Evolutionary conservation across 176 grass and related monocot species (phyloP).

Genomic region (Oryza meridionalis): DNA sequence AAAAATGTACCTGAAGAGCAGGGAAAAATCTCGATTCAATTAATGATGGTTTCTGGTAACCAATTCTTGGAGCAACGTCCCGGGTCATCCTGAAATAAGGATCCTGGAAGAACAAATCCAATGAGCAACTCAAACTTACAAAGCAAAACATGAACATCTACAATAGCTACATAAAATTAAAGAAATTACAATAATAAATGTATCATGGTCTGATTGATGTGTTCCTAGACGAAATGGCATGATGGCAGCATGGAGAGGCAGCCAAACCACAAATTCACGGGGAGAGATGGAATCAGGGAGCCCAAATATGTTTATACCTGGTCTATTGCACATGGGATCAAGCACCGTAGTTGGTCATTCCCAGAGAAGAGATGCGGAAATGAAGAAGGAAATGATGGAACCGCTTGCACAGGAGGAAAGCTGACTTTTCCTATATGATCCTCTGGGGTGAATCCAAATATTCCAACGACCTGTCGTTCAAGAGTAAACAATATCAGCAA

Average conservation of each 20-base stretch:
- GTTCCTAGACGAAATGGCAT: not conserved
- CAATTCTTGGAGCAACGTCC: constrained; percentile 97
- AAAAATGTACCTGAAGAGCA: constrained; percentile 85
- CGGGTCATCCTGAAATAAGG: constrained; percentile 99
- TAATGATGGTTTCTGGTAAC: constrained; percentile 87
- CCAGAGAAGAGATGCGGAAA: constrained; percentile 88
- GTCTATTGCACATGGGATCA: constrained; percentile 97
- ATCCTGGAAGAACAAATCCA: constrained; percentile 58
- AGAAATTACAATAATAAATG: constrained; percentile 23
- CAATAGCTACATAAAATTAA: not conserved
- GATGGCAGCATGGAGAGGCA: not conserved
- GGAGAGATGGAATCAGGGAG: not conserved
- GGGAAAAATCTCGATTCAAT: constrained; percentile 98
- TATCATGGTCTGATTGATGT: not conserved
- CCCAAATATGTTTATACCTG: constrained; percentile 63
- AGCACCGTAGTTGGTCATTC: constrained; percentile 78
- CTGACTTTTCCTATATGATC: constrained; percentile 92
- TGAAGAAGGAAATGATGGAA: constrained; percentile 91
- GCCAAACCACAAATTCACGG: not conserved
- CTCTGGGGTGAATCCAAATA: constrained; percentile 92
- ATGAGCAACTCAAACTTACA: not conserved
- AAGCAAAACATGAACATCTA: constrained; percentile 21
- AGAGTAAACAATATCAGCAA: constrained; percentile 24
- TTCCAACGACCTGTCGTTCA: constrained; percentile 68
- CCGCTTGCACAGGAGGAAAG: constrained; percentile 95